Conservation (phyloP, 805 yeast species). For the Spathaspora boniae region DNA sequence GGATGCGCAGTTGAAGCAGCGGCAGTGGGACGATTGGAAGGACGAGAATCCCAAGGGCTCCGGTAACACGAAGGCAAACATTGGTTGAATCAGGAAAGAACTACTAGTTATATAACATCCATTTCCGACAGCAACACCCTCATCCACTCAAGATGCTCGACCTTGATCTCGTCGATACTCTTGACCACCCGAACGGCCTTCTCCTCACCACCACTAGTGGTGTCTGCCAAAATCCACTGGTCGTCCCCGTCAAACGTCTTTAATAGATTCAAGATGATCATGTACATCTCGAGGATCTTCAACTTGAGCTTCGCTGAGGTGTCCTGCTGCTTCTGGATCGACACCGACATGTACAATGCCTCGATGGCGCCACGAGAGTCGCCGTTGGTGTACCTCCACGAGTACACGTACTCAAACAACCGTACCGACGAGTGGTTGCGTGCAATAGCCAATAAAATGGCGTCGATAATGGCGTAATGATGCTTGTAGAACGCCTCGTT, state of each 20-base stretch:
- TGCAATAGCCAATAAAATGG: slow-evolving; percentile 29
- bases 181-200: slow-evolving; percentile 13
- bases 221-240: slow-evolving; percentile 31
- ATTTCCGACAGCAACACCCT: slow-evolving; percentile 25
- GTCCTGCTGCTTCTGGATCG: slow-evolving; percentile 18
- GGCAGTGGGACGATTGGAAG: slow-evolving; percentile 92
- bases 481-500: slow-evolving; percentile 16
- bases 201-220: background rate
- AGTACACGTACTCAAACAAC: slow-evolving; percentile 35
- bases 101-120: slow-evolving; percentile 2
- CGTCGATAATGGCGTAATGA: slow-evolving; percentile 31
- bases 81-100: slow-evolving; percentile 24
- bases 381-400: slow-evolving; percentile 35
- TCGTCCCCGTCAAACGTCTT: slow-evolving; percentile 33
- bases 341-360: slow-evolving; percentile 36
- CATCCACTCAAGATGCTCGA: slow-evolving; percentile 36
- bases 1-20: slow-evolving; percentile 67
- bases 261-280: slow-evolving; percentile 38
- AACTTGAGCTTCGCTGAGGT: slow-evolving; percentile 26
- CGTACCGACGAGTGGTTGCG: slow-evolving; percentile 29
- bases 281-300: slow-evolving; percentile 39
- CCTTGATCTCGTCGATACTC: slow-evolving; percentile 25
- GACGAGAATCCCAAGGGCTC: slow-evolving; percentile 85
- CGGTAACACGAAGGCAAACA: slow-evolving; percentile 68
- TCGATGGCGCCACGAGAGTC: slow-evolving; percentile 40